A percentile compares a stretch with the other conserved stretches of the same genome.
These are phyloP conservation scores for Elongisporangium undulatum DNA, from an alignment of 352 stramenopile species.

Conservation along the genomic window DNA sequence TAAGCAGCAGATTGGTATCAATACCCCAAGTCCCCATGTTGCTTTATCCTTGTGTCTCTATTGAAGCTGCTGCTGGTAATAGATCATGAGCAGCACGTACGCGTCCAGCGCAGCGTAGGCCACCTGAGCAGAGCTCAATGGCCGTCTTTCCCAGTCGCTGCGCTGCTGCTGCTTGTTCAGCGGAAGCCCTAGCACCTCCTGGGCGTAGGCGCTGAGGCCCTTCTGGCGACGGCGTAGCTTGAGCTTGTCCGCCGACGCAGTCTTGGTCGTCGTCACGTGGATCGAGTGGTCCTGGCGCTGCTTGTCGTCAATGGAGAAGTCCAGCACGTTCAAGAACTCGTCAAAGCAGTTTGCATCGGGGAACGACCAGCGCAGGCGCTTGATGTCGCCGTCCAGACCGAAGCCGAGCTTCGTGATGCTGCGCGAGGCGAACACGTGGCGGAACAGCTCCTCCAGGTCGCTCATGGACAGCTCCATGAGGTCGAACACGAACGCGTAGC, in stretches of 20 bases:
- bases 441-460: constrained; percentile 67
- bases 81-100: constrained; percentile 77
- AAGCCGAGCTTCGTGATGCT: constrained; percentile 60
- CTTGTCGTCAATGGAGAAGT: constrained; percentile 50
- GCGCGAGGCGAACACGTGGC: constrained; percentile 47
- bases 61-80: constrained; percentile 12
- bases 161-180: constrained; percentile 70
- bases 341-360: constrained; percentile 62
- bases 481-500: constrained; percentile 69
- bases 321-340: constrained; percentile 53
- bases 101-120: constrained; percentile 73
- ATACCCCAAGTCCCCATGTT: too few species aligned
- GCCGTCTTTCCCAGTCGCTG: constrained; percentile 71
- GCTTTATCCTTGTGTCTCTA: not conserved
- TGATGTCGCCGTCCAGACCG: constrained; percentile 60
- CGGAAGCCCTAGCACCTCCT: constrained; percentile 46
- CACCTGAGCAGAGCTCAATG: constrained; percentile 51
- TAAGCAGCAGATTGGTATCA: too few species aligned
- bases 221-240: constrained; percentile 30
- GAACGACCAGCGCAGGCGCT: constrained; percentile 65
- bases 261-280: not conserved
- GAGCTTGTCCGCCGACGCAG: constrained; percentile 7
- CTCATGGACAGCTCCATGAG: constrained; percentile 40
- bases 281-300: constrained; percentile 9
- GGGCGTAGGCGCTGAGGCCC: constrained; percentile 48